Conservation (phyloP, 768 basidiomycete species). For the Mycena venus region DNA sequence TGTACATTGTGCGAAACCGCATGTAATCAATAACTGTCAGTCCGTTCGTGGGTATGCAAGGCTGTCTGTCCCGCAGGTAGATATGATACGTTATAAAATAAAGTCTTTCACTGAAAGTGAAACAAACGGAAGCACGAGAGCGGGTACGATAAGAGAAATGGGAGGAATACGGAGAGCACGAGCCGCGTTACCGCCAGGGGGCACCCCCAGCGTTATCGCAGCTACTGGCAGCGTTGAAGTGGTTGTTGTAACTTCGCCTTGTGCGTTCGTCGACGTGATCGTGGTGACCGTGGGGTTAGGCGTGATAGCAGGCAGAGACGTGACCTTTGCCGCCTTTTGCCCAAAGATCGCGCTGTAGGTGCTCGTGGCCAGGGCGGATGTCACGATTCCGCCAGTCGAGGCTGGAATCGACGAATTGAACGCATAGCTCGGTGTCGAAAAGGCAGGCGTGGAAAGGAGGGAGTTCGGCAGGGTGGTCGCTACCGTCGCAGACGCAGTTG, state of each 20-base stretch:
- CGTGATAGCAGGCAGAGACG: constrained; percentile 63
- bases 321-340: constrained; percentile 55
- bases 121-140: constrained; percentile 25
- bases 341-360: constrained; percentile 76
- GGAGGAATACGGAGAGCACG: constrained; percentile 18
- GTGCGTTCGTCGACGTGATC: constrained; percentile 66
- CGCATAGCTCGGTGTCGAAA: constrained; percentile 72
- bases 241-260: constrained; percentile 66
- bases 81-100: constrained; percentile 36
- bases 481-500: constrained; percentile 74
- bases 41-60: constrained; percentile 13
- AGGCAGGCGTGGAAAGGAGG: constrained; percentile 73
- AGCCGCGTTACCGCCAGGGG: constrained; percentile 68
- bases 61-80: constrained; percentile 16
- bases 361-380: constrained; percentile 75
- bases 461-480: constrained; percentile 81
- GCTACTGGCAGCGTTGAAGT: constrained; percentile 64
- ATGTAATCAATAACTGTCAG: neutral
- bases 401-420: constrained; percentile 79
- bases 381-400: constrained; percentile 65
- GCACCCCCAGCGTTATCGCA: constrained; percentile 70
- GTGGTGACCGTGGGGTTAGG: constrained; percentile 16
- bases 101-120: constrained; percentile 26
- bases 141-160: neutral
- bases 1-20: neutral